Base-by-base conservation (phyloP, 805 yeast genomes). In the Barnettozyma botsteinii region DNA sequence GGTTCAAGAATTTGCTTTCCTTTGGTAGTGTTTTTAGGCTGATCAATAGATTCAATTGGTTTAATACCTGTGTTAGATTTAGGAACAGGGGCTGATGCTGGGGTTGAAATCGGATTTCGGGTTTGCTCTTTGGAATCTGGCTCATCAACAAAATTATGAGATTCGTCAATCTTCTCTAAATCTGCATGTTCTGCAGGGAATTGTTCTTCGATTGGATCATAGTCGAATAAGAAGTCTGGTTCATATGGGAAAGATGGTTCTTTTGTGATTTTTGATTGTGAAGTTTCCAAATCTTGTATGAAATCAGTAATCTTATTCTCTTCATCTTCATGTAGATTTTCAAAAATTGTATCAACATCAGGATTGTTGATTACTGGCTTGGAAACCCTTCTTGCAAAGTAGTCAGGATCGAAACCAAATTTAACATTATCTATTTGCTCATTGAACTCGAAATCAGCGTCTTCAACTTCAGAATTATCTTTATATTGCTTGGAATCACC, bases 351-450 rank as follows among this genome's bases (percentile, higher is more conserved):
- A 17, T 39, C 38, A 18, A 21, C 26, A 7, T 39, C 37, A 26
- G 37, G 41, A n/a, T 25, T 28, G 29, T 14, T 39, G 28, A 34
- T 24, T 17, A 14, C 20, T 5, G 14, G 33, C 20, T 5, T n/a
- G n/a, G n/a, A 13, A 14, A 37, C 26, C 25, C 41, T 34, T 21
- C 23, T 37, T 5, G 38, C 24, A 15, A 47, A 47, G 26, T 45
- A 45, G 9, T 36, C 43, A 11, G 38, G 19, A 36, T 38, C 42
- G 32, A 31, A 47, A 2, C 43, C 47, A 38, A 38, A 38, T n/a
- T 31, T 33, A 0, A 33, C 30, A 12, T 19, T 13, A 3, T 13
- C 35, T 3, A 7, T 31, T n/a, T n/a, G n/a, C n/a, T 13, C 35
- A 5, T 38, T 29, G 11, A 25, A 22, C 13, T 20, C 20, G 8